phyloP scores from a whole-genome alignment of 805 yeast genomes.

The Yarrowia bubula region DNA sequence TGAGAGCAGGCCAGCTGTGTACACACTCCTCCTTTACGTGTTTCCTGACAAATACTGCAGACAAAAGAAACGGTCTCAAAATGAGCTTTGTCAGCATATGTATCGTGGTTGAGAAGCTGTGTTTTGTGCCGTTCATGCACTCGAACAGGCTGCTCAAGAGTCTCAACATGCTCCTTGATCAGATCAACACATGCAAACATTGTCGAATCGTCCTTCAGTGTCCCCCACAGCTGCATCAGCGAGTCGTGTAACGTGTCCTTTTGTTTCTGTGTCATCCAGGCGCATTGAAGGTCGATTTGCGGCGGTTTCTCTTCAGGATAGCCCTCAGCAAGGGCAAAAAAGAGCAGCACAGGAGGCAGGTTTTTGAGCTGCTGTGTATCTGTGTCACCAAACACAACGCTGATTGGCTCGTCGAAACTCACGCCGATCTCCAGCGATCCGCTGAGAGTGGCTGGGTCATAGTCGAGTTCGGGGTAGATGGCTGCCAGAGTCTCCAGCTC shows the following conservation, averaged over 20 bases:
- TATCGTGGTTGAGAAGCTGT: background rate
- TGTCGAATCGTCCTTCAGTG: background rate
- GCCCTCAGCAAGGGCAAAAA: background rate
- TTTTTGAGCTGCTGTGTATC: background rate
- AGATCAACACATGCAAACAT: slow-evolving; percentile 1
- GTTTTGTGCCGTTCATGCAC: too few relatives aligned
- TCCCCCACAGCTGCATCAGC: background rate
- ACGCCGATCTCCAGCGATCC: background rate
- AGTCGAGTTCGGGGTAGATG: slow-evolving; percentile 16
- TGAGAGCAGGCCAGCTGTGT: background rate
- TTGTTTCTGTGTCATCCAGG: background rate
- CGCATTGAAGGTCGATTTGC: background rate
- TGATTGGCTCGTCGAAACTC: background rate
- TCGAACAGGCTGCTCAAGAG: too few relatives aligned
- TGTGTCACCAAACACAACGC: background rate
- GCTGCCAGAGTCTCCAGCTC: slow-evolving; percentile 24
- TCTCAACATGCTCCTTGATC: background rate
- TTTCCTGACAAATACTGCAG: slow-evolving; percentile 6
- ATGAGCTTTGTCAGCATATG: background rate
- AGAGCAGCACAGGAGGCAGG: slow-evolving; percentile 2
- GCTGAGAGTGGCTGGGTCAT: background rate
- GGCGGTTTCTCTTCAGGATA: background rate
- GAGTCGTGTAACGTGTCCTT: background rate
- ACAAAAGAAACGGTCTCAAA: background rate
- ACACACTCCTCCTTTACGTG: background rate